These are phyloP conservation scores for Penicillium pulvis DNA, from an alignment of 495 filamentous ascomycete species.

Conservation along the genomic window DNA sequence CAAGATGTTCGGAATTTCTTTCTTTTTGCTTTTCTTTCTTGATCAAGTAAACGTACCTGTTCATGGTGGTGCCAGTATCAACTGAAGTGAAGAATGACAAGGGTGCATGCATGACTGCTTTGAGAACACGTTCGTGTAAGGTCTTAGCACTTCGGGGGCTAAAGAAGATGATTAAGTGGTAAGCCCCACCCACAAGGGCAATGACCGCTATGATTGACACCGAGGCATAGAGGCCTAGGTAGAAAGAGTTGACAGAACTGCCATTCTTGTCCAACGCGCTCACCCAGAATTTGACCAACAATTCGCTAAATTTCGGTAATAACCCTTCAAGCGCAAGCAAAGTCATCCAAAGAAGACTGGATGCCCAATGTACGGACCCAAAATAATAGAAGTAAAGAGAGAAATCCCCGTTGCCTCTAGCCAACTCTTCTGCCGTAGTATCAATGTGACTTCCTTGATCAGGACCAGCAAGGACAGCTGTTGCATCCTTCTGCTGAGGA, in stretches of 20 bases:
- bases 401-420: slow-evolving; percentile 1
- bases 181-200: slow-evolving; percentile 1
- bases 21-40: too few relatives aligned
- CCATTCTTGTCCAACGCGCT: neutral
- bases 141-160: neutral
- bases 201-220: neutral
- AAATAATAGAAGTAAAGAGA: slow-evolving; percentile 9
- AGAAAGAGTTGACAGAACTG: slow-evolving; percentile 1
- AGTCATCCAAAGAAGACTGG: neutral
- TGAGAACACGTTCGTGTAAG: neutral
- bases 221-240: slow-evolving; percentile 3
- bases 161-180: slow-evolving; percentile 7
- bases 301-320: neutral
- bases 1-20: neutral
- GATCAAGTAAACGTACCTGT: slow-evolving; percentile 4
- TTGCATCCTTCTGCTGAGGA: too few relatives aligned
- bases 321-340: neutral
- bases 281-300: slow-evolving; percentile 3
- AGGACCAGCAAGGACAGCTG: neutral
- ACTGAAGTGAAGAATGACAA: slow-evolving; percentile 13
- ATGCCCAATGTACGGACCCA: slow-evolving; percentile 7
- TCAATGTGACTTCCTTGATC: neutral
- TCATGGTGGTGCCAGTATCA: slow-evolving; percentile 10
- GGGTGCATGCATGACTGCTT: slow-evolving; percentile 9
- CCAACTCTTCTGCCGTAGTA: neutral